A percentile compares a stretch with the other conserved stretches of the same genome.
Conservation (phyloP, 2,329 filamentous ascomycete genomes). For the Didymella segeticola region DNA sequence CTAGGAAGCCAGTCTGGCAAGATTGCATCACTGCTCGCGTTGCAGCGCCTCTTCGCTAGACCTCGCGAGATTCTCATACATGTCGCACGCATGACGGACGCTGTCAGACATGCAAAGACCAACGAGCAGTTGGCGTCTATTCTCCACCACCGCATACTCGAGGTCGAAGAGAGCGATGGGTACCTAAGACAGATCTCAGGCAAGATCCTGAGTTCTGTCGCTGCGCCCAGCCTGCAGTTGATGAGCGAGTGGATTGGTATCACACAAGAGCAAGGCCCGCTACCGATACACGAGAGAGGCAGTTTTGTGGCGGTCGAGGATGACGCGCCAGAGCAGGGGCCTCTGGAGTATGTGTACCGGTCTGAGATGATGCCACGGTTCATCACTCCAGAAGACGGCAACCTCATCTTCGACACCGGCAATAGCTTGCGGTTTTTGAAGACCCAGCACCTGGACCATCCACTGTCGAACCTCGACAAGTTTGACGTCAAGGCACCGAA, state of each 20-base stretch:
- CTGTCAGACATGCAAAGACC: slow-evolving; percentile 52
- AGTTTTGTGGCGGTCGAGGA: slow-evolving; percentile 42
- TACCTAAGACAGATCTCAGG: slow-evolving; percentile 70
- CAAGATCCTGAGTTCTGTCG: slow-evolving; percentile 69
- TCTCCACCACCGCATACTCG: slow-evolving; percentile 46
- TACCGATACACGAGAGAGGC: slow-evolving; percentile 35
- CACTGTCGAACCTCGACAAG: slow-evolving; percentile 64
- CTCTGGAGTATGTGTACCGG: slow-evolving; percentile 68
- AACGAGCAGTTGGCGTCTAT: slow-evolving; percentile 49
- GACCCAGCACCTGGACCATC: slow-evolving; percentile 73
- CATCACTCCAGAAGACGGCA: slow-evolving; percentile 71
- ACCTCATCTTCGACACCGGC: slow-evolving; percentile 79
- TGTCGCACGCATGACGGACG: slow-evolving; percentile 58
- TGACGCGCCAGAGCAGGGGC: slow-evolving; percentile 27
- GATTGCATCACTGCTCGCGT: slow-evolving; percentile 49
- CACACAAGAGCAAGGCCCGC: slow-evolving; percentile 46
- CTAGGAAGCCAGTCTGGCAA: slow-evolving; percentile 38
- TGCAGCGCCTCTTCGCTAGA: slow-evolving; percentile 52
- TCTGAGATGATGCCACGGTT: slow-evolving; percentile 73
- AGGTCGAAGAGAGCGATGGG: slow-evolving; percentile 68
- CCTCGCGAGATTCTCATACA: slow-evolving; percentile 61
- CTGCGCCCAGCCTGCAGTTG: slow-evolving; percentile 70
- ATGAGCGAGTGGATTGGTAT: slow-evolving; percentile 79
- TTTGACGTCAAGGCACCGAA: slow-evolving; percentile 61
- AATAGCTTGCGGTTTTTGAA: slow-evolving; percentile 76